Percentiles rank a stretch among this genome's conserved stretches.
These are phyloP conservation scores for Diplocarpon rosae DNA, from an alignment of 2,329 filamentous ascomycete species.

Conservation along the genomic window DNA sequence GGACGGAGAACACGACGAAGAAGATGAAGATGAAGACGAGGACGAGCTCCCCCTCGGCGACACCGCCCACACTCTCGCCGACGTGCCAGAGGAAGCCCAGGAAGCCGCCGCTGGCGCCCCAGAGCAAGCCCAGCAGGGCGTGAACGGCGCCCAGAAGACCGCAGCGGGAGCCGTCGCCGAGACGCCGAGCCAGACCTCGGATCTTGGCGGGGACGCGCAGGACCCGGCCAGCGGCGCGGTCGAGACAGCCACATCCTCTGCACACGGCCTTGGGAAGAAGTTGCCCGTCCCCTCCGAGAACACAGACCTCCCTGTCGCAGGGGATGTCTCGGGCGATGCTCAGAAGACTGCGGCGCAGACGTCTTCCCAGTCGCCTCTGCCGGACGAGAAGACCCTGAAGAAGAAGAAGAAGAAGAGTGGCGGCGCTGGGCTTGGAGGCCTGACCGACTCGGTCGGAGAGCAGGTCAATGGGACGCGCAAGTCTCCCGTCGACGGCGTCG, in stretches of 20 bases:
- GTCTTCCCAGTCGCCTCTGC: background rate
- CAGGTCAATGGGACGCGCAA: slow-evolving; percentile 2
- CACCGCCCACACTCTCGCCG: background rate
- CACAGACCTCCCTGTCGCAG: background rate
- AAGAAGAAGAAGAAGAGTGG: slow-evolving; percentile 3
- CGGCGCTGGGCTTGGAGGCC: slow-evolving; percentile 1
- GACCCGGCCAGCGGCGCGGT: slow-evolving; percentile 1
- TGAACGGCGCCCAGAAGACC: slow-evolving; percentile 1
- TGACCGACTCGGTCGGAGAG: slow-evolving; percentile 2
- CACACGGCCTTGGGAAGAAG: slow-evolving; percentile 1
- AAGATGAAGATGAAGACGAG: slow-evolving; percentile 9
- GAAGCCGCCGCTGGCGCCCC: background rate
- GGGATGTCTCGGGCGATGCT: background rate
- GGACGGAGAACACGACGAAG: slow-evolving; percentile 5
- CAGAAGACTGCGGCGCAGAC: background rate
- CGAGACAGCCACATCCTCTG: slow-evolving; percentile 5
- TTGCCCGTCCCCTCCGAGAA: background rate
- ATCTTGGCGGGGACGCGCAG: slow-evolving; percentile 1
- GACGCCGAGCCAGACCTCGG: slow-evolving; percentile 3
- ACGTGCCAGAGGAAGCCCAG: slow-evolving; percentile 1
- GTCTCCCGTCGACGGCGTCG: slow-evolving; percentile 4
- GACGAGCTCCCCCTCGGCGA: background rate
- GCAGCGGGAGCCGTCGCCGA: background rate
- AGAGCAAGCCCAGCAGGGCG: background rate
- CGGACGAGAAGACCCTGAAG: background rate